Base-by-base conservation (phyloP, 2,329 filamentous ascomycete species). In the Ophiosphaerella narmari region DNA sequence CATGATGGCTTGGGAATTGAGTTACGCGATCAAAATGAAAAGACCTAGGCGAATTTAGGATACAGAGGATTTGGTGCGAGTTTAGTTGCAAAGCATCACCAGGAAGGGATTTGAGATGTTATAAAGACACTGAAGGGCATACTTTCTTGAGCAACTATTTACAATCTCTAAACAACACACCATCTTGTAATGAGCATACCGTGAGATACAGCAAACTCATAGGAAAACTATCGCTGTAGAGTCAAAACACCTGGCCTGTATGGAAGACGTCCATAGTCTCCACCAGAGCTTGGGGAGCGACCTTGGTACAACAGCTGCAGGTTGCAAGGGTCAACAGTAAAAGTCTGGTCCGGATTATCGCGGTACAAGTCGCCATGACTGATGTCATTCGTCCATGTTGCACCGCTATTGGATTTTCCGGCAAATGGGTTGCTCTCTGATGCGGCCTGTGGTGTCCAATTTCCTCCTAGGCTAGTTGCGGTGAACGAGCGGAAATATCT, bases 401-500 rank as follows among this genome's bases (percentile, higher is more conserved):
- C 83, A 32, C 82, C 85, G 41, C 79, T 86, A 72, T 87, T 88
- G 23, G 78, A 82, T 74, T 85, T 85, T 60, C 86, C 83, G n/a
- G 85, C 85, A 52, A 88, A 88, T 0, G 86, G 84, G n/a, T 69
- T 73, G 57, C 62, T 70, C 74, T 87, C 85, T 12, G 62, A 77
- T 1, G 74, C 74, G 2, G 84, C 82, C 60, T 86, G 80, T 8
- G 78, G 57, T 0, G 82, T 85, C 85, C 85, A 88, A 4, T 67
- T 44, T 7, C 85, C 86, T 32, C 67, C 65, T 7, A 88, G 76
- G 60, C 75, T 81, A 37, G 73, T 78, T 11, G 86, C 81, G 0
- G 83, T 87, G 75, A 84, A 88, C 1, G 84, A 86, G 50, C 85
- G 83, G 80, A 88, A 87, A 71, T 82, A 88, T 2, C 86, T 79